A percentile compares a stretch with the other conserved stretches of the same genome.
phyloP scores from a whole-genome alignment of 768 basidiomycete species.

The Mycena latifolia region DNA sequence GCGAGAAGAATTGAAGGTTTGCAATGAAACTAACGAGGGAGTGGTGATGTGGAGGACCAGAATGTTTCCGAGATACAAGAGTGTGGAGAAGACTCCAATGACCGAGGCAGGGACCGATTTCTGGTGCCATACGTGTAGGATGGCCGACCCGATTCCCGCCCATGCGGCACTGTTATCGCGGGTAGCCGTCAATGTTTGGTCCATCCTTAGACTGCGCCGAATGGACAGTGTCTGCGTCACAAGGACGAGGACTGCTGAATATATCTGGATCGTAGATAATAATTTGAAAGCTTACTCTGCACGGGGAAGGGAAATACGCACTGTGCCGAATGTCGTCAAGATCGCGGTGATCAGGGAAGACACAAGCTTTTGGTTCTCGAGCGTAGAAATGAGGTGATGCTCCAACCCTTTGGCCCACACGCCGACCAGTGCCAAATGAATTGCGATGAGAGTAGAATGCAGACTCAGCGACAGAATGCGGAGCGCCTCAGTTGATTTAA shows the following conservation, averaged over 20 bases:
- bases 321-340: not conserved
- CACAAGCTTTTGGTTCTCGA: constrained; percentile 7
- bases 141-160: constrained; percentile 9
- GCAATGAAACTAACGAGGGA: not conserved
- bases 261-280: not conserved
- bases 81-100: not conserved
- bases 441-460: not conserved
- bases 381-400: not conserved
- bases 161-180: constrained; percentile 8
- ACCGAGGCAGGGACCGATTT: constrained; percentile 2
- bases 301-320: not conserved
- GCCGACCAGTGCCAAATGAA: constrained; percentile 1
- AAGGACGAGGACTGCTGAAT: constrained; percentile 5
- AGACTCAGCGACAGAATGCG: not conserved
- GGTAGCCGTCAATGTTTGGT: constrained; percentile 2
- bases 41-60: constrained; percentile 4
- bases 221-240: constrained; percentile 4
- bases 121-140: constrained; percentile 2
- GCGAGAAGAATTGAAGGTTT: constrained; percentile 1
- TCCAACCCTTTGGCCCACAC: constrained; percentile 2
- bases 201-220: not conserved
- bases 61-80: not conserved
- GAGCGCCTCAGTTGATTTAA: too few species aligned
- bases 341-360: not conserved
- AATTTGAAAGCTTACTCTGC: too few species aligned